These are phyloP conservation scores for Rhizophora mangle DNA, from an alignment of 345 rosid species.

Conservation along the genomic window DNA sequence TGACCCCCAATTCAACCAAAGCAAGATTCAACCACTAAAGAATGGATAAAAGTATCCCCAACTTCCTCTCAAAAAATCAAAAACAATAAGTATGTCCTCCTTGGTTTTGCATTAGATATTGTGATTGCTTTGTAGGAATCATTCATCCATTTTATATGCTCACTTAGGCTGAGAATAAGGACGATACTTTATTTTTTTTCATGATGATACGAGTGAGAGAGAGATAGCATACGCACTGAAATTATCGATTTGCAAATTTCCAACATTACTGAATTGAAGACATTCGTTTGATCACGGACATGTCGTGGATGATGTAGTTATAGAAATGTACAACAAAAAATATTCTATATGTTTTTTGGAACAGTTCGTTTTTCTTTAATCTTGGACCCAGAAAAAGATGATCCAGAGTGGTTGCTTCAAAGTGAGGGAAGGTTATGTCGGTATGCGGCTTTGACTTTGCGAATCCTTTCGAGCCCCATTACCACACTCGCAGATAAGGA, in stretches of 20 bases:
- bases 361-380: neutral
- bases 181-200: too few relatives aligned
- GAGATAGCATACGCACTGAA: neutral
- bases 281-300: neutral
- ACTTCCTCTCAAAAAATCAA: neutral
- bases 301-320: neutral
- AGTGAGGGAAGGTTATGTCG: slow-evolving; percentile 52
- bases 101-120: neutral
- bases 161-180: too few relatives aligned
- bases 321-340: slow-evolving; percentile 19
- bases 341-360: neutral
- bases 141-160: too few relatives aligned
- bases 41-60: neutral
- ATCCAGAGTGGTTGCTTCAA: slow-evolving; percentile 37
- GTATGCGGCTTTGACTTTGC: slow-evolving; percentile 63
- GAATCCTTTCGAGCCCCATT: slow-evolving; percentile 17
- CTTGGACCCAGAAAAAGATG: neutral
- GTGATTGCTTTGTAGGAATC: too few relatives aligned
- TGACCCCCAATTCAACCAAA: slow-evolving; percentile 31
- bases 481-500: slow-evolving; percentile 12
- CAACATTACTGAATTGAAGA: neutral
- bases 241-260: neutral
- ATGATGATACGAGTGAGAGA: neutral
- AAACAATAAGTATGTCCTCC: too few relatives aligned
- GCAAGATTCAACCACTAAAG: slow-evolving; percentile 49